Evolutionary conservation across 257 asterid species (phyloP), one percentile per base, ranked within the genome.

Genomic region (Lycium barbarum): DNA sequence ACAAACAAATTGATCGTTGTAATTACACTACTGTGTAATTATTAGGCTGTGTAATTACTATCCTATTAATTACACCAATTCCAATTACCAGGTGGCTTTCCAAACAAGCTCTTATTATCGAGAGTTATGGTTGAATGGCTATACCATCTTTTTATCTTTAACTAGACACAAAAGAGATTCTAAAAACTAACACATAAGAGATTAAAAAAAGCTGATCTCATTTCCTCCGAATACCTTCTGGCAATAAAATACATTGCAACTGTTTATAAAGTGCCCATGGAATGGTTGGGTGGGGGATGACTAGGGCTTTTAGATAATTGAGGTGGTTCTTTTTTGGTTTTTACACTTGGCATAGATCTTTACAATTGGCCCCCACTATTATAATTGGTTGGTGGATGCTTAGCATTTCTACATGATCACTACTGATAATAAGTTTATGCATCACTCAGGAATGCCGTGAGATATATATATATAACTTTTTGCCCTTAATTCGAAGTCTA

Each of bases 351-450:
- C 62, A 51, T 26, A 49, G 5, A 74, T 74, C 81, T 13, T 13
- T 74, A 49, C 7, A 49, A 11, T 49, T 74, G 81, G 40, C 45
- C 59, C 81, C 81, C 81, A 22, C 45, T 22, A 22, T 6, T 49
- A 74, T 7, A 12, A 74, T 74, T 74, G 59, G 80, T n/a, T 74
- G 81, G 62, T 74, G 40, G n/a, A 22, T 70, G 8, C 17, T 70
- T 40, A 71, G 17, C 18, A 71, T 26, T 26, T 26, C 33, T 26
- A 26, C 33, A 43, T 40, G 35, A n/a, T 35, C 9, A 9, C 12
- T 36, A 67, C 2, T 35, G 74, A 2, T 36, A 36, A 68, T 68
- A 26, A 26, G 1, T 26, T 26, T 26, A 26, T 26, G 33, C 33
- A 26, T 26, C 33, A 26, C 33, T 26, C 33, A 11, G 1, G 9